phyloP scores from a whole-genome alignment of 768 basidiomycete species.

The Rhizopogon vesiculosus region DNA sequence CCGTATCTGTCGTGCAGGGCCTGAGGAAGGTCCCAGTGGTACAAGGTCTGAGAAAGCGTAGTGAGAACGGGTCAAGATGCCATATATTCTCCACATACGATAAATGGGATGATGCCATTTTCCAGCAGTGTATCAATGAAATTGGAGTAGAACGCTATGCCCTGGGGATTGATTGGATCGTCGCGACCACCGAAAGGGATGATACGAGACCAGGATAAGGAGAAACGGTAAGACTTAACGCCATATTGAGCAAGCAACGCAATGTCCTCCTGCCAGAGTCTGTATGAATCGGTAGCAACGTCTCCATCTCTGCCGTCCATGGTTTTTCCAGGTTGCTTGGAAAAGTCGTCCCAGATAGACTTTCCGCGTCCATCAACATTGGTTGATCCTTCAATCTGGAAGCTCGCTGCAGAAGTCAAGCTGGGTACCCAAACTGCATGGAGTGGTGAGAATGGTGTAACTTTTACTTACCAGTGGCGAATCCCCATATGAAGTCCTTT shows the following conservation, averaged over 20 bases:
- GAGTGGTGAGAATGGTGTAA: background rate
- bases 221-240: constrained; percentile 73
- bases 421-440: background rate
- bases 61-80: background rate
- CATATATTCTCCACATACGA: constrained; percentile 35
- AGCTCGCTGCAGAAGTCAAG: constrained; percentile 41
- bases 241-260: constrained; percentile 59
- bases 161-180: constrained; percentile 67
- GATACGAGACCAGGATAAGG: constrained; percentile 70
- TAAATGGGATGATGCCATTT: constrained; percentile 62
- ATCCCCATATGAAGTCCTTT: constrained; percentile 64
- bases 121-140: constrained; percentile 65
- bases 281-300: constrained; percentile 69
- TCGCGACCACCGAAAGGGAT: constrained; percentile 70
- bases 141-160: constrained; percentile 65
- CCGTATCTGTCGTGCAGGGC: constrained; percentile 68
- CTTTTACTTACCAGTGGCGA: constrained; percentile 55
- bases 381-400: constrained; percentile 72
- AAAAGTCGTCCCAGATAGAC: constrained; percentile 75
- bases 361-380: constrained; percentile 57
- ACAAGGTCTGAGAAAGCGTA: constrained; percentile 44
- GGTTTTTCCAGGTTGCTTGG: constrained; percentile 61
- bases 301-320: constrained; percentile 63
- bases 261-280: constrained; percentile 63
- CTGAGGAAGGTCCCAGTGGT: constrained; percentile 80